A percentile compares a stretch with the other conserved stretches of the same genome.
phyloP scores from a whole-genome alignment of 495 filamentous ascomycete species.

The Venustampulla echinocandica region DNA sequence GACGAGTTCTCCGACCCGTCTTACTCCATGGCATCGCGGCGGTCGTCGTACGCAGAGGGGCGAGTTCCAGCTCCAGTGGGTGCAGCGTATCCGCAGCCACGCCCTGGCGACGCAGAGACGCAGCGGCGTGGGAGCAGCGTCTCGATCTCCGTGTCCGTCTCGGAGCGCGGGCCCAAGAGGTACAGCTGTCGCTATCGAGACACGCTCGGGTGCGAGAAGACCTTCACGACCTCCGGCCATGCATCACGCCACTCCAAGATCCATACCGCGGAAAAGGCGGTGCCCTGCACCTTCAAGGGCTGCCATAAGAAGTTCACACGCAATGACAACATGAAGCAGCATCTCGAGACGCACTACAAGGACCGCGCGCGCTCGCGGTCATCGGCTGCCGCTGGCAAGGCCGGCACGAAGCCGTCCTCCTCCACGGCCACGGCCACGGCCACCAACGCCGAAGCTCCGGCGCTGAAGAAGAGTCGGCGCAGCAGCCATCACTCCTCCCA shows the following conservation, averaged over 20 bases:
- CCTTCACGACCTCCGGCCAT: conserved; percentile 93
- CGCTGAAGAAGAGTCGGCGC: neutral
- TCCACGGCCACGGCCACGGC: conserved; percentile 10
- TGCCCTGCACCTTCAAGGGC: conserved; percentile 63
- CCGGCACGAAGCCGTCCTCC: conserved; percentile 5
- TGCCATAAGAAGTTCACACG: conserved; percentile 93
- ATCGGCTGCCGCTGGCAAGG: too few species aligned
- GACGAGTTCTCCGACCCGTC: conserved; percentile 2
- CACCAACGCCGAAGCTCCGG: conserved; percentile 3
- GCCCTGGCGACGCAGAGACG: neutral
- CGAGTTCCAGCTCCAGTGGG: neutral
- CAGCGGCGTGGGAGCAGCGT: too few species aligned
- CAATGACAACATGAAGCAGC: conserved; percentile 98
- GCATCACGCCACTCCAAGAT: conserved; percentile 95
- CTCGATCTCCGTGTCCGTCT: neutral
- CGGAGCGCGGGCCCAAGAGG: conserved; percentile 36
- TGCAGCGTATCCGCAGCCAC: neutral
- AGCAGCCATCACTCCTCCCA: conserved; percentile 1
- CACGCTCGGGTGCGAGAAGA: conserved; percentile 62
- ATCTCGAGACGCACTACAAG: conserved; percentile 78
- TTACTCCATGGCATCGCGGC: neutral
- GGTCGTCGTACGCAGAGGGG: conserved; percentile 12
- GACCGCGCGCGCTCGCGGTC: conserved; percentile 31
- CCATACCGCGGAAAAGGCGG: conserved; percentile 91
- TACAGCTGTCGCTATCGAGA: conserved; percentile 59